Conservation (phyloP, 2,329 filamentous ascomycete genomes). For the Neospermospora avenae region DNA sequence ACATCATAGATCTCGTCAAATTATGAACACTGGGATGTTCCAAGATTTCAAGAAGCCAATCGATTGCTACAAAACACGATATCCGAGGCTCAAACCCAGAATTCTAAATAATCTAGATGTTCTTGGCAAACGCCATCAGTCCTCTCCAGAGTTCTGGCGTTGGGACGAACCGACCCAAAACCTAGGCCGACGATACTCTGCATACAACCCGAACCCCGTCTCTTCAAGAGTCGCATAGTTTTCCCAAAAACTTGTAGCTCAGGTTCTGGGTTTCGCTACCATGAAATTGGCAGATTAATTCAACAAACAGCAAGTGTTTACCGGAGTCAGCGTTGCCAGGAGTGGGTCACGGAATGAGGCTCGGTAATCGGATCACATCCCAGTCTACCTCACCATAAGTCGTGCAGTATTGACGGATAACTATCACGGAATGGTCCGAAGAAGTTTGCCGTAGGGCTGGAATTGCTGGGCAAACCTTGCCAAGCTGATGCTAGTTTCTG, state of each 20-base stretch:
- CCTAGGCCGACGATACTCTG: background rate
- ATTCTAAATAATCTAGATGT: background rate
- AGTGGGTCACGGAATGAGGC: background rate
- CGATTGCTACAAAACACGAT: background rate
- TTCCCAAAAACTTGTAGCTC: background rate
- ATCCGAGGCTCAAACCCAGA: background rate
- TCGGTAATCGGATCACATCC: background rate
- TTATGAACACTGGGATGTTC: no score
- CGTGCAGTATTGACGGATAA: background rate
- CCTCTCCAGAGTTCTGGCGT: background rate
- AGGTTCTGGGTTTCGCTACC: background rate
- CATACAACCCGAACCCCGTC: background rate
- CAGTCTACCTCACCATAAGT: background rate
- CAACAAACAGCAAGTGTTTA: background rate
- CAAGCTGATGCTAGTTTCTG: background rate
- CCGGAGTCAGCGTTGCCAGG: background rate
- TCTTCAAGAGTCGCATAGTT: background rate
- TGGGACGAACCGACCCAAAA: no score
- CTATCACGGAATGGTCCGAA: background rate
- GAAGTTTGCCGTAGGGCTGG: background rate
- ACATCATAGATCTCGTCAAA: no score
- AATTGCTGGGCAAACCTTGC: background rate
- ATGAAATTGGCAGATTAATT: background rate
- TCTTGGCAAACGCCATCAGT: background rate
- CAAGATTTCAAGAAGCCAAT: no score